These are phyloP conservation scores for Stemphylium lycopersici DNA, from an alignment of 2,329 filamentous ascomycete species.

Conservation along the genomic window DNA sequence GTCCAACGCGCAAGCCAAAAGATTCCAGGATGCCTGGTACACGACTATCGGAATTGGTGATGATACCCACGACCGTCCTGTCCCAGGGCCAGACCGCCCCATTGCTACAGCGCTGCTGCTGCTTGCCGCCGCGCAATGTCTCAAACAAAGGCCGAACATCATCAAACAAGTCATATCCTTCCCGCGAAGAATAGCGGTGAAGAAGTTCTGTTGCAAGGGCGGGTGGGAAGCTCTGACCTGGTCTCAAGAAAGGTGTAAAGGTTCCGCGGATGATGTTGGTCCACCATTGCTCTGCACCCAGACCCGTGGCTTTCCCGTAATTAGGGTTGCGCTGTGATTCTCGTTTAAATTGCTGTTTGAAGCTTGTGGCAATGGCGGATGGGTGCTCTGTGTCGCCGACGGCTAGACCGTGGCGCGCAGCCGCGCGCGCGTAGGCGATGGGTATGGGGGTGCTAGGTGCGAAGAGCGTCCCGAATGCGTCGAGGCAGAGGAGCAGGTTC, in stretches of 20 bases:
- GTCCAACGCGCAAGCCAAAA: constrained; percentile 57
- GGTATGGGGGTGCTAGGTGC: constrained; percentile 58
- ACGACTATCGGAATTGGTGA: constrained; percentile 69
- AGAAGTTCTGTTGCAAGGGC: constrained; percentile 58
- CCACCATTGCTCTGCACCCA: constrained; percentile 65
- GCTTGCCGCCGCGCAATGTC: constrained; percentile 41
- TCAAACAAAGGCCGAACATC: constrained; percentile 56
- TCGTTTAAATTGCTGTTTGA: constrained; percentile 55
- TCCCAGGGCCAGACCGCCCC: constrained; percentile 43
- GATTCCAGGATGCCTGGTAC: constrained; percentile 61
- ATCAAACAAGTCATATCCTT: constrained; percentile 59
- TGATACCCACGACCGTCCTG: constrained; percentile 59
- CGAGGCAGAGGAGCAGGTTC: constrained; percentile 65
- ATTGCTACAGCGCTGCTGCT: not conserved
- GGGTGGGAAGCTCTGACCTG: constrained; percentile 49
- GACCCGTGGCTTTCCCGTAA: constrained; percentile 61
- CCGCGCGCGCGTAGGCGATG: constrained; percentile 61
- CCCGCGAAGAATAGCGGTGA: constrained; percentile 59
- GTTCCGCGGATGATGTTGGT: constrained; percentile 63
- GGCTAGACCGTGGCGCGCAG: constrained; percentile 57
- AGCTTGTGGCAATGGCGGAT: constrained; percentile 37
- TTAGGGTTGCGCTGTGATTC: constrained; percentile 60
- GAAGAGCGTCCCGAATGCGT: constrained; percentile 71
- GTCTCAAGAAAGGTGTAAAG: constrained; percentile 35
- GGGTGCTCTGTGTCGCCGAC: constrained; percentile 46